Percentiles rank a stretch among this genome's conserved stretches.
Conservation (phyloP, 805 yeast genomes). For the Kodamaea neixiangensis region DNA sequence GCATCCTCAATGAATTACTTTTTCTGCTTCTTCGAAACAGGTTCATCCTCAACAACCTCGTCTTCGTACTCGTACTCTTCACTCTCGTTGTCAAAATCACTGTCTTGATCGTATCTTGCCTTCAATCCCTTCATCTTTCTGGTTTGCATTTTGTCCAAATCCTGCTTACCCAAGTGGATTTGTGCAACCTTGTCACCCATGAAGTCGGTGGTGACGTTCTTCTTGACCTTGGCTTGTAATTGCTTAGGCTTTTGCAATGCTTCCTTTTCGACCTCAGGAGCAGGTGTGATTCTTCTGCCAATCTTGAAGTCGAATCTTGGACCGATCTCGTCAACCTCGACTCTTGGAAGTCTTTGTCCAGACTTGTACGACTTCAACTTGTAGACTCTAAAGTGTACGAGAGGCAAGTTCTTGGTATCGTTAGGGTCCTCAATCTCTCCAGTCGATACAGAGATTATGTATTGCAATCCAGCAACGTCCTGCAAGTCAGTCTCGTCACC, state of each 20-base stretch:
- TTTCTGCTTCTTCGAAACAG: constrained; percentile 36
- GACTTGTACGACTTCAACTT: constrained; percentile 77
- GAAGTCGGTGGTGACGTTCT: constrained; percentile 82
- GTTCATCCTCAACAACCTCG: constrained; percentile 13
- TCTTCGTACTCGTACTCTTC: constrained; percentile 26
- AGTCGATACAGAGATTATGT: constrained; percentile 78
- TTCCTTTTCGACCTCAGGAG: constrained; percentile 88
- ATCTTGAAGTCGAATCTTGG: constrained; percentile 92
- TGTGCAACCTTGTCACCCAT: constrained; percentile 98
- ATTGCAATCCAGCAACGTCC: constrained; percentile 94
- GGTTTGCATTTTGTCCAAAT: constrained; percentile 84
- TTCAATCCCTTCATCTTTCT: constrained; percentile 99
- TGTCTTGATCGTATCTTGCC: constrained; percentile 77
- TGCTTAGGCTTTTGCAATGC: constrained; percentile 81
- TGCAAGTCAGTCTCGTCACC: constrained; percentile 79
- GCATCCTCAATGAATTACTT: constrained; percentile 1
- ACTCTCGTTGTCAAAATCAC: constrained; percentile 55
- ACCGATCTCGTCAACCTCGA: constrained; percentile 92
- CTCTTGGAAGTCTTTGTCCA: constrained; percentile 89
- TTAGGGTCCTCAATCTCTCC: constrained; percentile 76
- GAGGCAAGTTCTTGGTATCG: constrained; percentile 68
- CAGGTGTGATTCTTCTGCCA: constrained; percentile 81
- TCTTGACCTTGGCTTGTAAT: constrained; percentile 76
- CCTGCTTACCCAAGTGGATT: constrained; percentile 95
- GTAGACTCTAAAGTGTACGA: constrained; percentile 88